Base-by-base conservation (phyloP, 768 basidiomycete species). In the Pisolithus sp. region DNA sequence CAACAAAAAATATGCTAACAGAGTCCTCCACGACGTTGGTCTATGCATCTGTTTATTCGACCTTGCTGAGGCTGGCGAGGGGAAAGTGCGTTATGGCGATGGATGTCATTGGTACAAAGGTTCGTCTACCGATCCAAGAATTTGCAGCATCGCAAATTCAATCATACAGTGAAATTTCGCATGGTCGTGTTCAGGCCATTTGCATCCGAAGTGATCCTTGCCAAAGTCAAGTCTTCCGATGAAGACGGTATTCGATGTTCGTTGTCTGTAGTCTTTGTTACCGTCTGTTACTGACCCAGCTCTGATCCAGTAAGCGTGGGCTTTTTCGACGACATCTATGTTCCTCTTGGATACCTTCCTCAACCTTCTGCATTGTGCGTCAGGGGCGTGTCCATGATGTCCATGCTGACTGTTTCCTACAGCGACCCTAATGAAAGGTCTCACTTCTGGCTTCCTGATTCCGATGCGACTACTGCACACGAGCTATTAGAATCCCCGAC, bases 1-100 rank as follows among this genome's bases (percentile, higher is more conserved):
- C 57, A 94, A 98, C 75, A 89, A 89, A 66, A 96, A 96, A 69
- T 98, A 95, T 58, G 89, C 95, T 5, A 97, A 98, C 66, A 80
- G 86, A 49, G 82, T 94, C 43, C 71, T 97, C 17, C 89, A 93
- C 61, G 87, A 93, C 51, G 85, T 95, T 51, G 95, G 95, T 1
- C 79, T 99, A 21, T 94, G 91, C 57, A 79, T 98, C 48, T 90
- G 85, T 53, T 80, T 93, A 1, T 96, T 93, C 55, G 95, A 98
- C 66, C 71, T 99, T 38, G 72, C 83, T 0, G 80, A 91, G 57
- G 87, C 83, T 1, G 86, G 91, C 2, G 93, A 97, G 62, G 95
- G 95, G 1, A 93, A 88, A 56, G 85, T 99, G 5, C 78, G 93
- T 34, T 96, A 94, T 60, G 94, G 95, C 0, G 95, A 99, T 67